Evolutionary conservation across 2,329 filamentous ascomycete species (phyloP), one percentile per base, ranked within the genome.

Genomic region (Coleophoma cylindrospora): DNA sequence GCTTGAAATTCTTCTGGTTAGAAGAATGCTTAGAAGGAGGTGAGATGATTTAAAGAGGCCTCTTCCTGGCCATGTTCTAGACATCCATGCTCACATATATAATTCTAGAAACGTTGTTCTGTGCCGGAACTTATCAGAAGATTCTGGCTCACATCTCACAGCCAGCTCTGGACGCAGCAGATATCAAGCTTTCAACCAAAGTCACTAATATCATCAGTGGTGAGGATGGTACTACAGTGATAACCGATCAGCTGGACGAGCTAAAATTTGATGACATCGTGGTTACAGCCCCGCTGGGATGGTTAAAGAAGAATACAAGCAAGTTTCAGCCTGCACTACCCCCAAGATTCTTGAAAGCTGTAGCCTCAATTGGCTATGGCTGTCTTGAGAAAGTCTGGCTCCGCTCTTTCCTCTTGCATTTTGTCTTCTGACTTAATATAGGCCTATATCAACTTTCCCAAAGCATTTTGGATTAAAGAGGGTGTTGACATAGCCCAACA

Each of bases 1-100:
- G 75, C 58, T 63, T 82, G 48, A 77, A 74, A 60, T 81, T 73
- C 61, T 77, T 80, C 56, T 80, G 77, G 74, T 61, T 82, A 2
- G 77, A 81, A 57, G 76, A 81, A 58, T 77, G 75, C 47, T 73
- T 81, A 44, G 76, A 80, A 57, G 77, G 78, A 22, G 65, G 66
- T 68, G 50, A 27, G 27, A 8, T 27, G 27, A 27, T 27, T 10
- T 27, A 3, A 27, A 27, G 7, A 27, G 27, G 27, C 27, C 27
- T 10, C 9, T 3, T 27, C 27, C 27, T 27, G 4, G 27, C 27
- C 27, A 27, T 27, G 4, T 27, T 27, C 27, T 27, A 27, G 27
- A 27, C 7, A 27, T 27, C 27, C 27, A 27, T 27, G 27, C 27
- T 27, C 27, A 27, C 27, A 27, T 3, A 27, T 27, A 27, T 27